phyloP scores from a whole-genome alignment of 352 stramenopile species.

The Aphanomyces astaci region DNA sequence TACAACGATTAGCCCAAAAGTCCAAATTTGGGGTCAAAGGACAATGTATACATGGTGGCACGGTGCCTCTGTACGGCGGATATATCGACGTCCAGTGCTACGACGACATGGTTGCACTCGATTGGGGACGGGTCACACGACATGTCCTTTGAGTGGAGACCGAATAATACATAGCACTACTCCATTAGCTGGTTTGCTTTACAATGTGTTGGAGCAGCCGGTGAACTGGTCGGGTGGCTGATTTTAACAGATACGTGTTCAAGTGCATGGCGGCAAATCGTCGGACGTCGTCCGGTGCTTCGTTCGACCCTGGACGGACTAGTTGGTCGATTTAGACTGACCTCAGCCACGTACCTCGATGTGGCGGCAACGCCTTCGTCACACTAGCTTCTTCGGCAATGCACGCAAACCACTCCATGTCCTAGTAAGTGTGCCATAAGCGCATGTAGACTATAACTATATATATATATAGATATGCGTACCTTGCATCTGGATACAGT shows the following conservation, averaged over 20 bases:
- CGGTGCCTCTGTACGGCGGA: not conserved
- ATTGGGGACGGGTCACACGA: not conserved
- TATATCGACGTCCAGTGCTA: not conserved
- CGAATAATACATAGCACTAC: not conserved
- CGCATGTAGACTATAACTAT: not conserved
- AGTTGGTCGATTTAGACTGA: too few relatives aligned
- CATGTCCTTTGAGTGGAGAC: too few relatives aligned
- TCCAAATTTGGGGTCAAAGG: too few relatives aligned
- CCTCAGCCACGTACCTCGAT: too few relatives aligned
- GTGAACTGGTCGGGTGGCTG: not conserved
- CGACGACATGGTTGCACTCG: too few relatives aligned
- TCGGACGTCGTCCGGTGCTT: too few relatives aligned
- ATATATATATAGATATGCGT: too few relatives aligned
- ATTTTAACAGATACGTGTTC: not conserved
- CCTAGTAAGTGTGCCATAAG: constrained; percentile 7
- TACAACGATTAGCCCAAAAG: too few relatives aligned
- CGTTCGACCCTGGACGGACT: too few relatives aligned
- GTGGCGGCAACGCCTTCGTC: not conserved
- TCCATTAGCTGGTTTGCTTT: not conserved
- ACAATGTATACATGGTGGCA: too few relatives aligned
- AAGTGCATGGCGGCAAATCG: constrained; percentile 13
- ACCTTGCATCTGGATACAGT: constrained; percentile 62
- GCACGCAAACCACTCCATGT: constrained; percentile 74
- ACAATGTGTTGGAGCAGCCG: not conserved
- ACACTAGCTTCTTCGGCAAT: not conserved